Evolutionary conservation across 2,329 filamentous ascomycete genomes (phyloP), one percentile per base, ranked within the genome.

Genomic region (Fusarium nurragi): DNA sequence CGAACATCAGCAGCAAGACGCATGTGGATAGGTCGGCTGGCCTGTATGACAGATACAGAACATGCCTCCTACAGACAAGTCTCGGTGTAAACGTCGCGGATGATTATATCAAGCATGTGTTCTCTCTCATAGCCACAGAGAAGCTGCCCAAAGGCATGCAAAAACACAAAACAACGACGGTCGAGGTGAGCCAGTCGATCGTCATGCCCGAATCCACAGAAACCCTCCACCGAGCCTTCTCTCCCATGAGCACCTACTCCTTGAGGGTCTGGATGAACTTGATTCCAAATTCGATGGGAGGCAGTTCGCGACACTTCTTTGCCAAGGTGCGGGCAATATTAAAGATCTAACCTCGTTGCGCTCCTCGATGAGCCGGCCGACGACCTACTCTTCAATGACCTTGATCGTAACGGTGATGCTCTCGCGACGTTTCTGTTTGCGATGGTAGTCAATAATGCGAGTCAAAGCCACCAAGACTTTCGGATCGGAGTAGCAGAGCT

Each of bases 61-160:
- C 51, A 54, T 6, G 51, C 51, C 34, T 54, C 51, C 4, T 54
- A 32, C 3, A 54, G 18, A 16, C 51, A 54, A 0, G 51, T 41
- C 10, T 54, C 51, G 0, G 51, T 54, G 26, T 54, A 54, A 8
- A 54, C 36, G 0, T 54, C 51, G 2, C 51, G 45, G 1, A 54
- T 51, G 36, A 54, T 54, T 22, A 34, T 26, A 8, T 54, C 51
- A 3, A 54, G 45, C 51, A 54, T 54, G 12, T 54, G 40, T 12
- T 54, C 51, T 2, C 45, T 21, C 8, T 54, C 45, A 7, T 54
- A 54, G 0, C 51, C 51, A 7, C 45, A 54, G 6, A 54, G 51
- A 10, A 54, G 45, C 4, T 51, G 51, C 21, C 51, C 51, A 23
- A 54, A 54, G 0, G 51, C 36, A 0, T 54, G 51, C 1, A 54